Conservation (phyloP, 345 rosid genomes). For the Brassica rapa region DNA sequence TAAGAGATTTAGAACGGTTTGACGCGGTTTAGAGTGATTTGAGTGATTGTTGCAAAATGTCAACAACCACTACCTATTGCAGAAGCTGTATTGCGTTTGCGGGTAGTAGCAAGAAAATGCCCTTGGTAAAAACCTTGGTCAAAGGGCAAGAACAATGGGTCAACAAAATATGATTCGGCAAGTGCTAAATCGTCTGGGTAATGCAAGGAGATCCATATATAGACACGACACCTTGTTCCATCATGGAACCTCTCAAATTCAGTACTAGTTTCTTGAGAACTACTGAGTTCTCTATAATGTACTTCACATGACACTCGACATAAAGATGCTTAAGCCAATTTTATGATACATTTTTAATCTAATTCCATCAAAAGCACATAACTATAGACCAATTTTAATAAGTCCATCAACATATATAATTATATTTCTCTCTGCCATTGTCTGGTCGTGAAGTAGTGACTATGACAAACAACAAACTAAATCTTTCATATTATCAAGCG, state of each 20-base stretch:
- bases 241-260: neutral
- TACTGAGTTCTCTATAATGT: neutral
- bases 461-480: neutral
- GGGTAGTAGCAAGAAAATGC: too few species aligned
- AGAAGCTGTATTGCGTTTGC: too few species aligned
- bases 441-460: neutral
- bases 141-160: conserved; percentile 18
- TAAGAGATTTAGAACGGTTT: too few species aligned
- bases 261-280: neutral
- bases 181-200: neutral
- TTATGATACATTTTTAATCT: neutral
- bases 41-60: too few species aligned
- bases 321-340: neutral
- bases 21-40: too few species aligned
- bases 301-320: neutral
- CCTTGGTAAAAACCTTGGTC: conserved; percentile 24
- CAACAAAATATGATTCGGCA: neutral
- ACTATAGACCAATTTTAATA: too few species aligned
- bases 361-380: neutral
- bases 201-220: neutral
- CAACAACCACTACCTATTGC: too few species aligned
- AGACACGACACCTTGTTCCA: neutral
- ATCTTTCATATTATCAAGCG: neutral
- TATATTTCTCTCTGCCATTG: neutral
- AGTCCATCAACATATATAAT: neutral